Base-by-base conservation (phyloP, 1,284 basidiomycete species). In the Neolentinus lepideus region DNA sequence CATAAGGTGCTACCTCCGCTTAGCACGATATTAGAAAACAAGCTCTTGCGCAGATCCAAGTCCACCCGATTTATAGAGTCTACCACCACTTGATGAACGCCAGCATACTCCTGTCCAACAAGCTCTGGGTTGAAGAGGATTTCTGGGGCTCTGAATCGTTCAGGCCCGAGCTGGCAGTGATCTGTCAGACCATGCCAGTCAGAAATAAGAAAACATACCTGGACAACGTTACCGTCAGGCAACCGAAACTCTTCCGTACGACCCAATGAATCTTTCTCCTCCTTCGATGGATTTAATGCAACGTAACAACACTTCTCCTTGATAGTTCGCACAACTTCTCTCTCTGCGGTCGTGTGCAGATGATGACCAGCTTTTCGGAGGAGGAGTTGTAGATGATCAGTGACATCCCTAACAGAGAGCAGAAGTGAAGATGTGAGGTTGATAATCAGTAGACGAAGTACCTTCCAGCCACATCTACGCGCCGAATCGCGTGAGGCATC, bases 241-340 rank as follows among this genome's bases (percentile, higher is more conserved):
- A 99, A 75, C 63, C 85, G 84, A 73, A 98, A 99, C 64, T 96
- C 94, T 69, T 98, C 96, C 59, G 75, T 77, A 35, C 87, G 83
- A 10, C 88, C 87, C 27, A 77, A 62, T 1, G 79, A 79, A 63
- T 98, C 95, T 69, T 98, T 98, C 74, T 98, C 95, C 71, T 98
- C 97, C 70, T 97, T 98, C 2, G 80, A 75, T 1, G 94, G 93
- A 66, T 93, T 94, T 45, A 92, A 68, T 2, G 96, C 92, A 56
- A 99, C 79, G 73, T 98, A 99, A 69, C 96, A 99, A 58, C 89
- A 92, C 70, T 98, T 97, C 75, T 99, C 97, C 73, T 99, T 99
- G 72, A 99, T 98, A 52, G 92, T 93, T 56, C 97, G 79, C 11
- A 99, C 95, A 21, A 99, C 91, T 72, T 99, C 97, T 57, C 92